Evolutionary conservation across 2,329 filamentous ascomycete species (phyloP), one percentile per base, ranked within the genome.

Genomic region (Pyrenophora teres): DNA sequence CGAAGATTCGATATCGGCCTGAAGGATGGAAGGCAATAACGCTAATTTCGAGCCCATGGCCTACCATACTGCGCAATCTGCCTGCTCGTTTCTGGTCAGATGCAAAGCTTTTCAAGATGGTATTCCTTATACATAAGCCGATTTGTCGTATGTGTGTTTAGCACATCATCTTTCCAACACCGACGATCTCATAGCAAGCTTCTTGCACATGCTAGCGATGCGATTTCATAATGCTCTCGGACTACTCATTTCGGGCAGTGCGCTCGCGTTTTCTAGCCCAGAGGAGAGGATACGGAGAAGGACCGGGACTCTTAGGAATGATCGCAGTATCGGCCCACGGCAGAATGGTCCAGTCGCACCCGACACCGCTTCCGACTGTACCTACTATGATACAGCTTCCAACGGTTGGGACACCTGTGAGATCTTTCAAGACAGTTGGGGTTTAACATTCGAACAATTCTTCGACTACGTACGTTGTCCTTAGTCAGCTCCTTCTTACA

Each of bases 341-440:
- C 52, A 60, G 18, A 44, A 54, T 40, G 49, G 54, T 10, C 52
- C 49, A 37, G 40, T 50, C 6, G 52, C 49, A 27, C 46, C 55
- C 9, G 39, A 27, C 30, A 61, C 50, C 10, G 56, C 40, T n/a
- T 35, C 46, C 10, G 58, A 61, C 50, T 59, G 58, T 40, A 51
- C 31, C n/a, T 61, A 40, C 13, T 61, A 32, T 18, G 55, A 56
- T 18, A 56, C 40, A 18, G 51, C 39, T 1, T 7, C 15, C 13
- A 36, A 36, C n/a, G 40, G 36, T 32, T 56, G 38, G n/a, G 19
- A 40, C 15, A 51, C 35, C 23, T 61, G 55, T 42, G 25, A 43
- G 12, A 49, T 15, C 18, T 52, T 61, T 36, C 35, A 56, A 19
- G 44, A 45, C 13, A 16, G 23, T 13, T 59, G 44, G 50, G 44